Percentiles rank a stretch among this genome's conserved stretches.
Evolutionary conservation across 192 early-diverging fungal species (phyloP).

Genomic region (Podila minutissima): DNA sequence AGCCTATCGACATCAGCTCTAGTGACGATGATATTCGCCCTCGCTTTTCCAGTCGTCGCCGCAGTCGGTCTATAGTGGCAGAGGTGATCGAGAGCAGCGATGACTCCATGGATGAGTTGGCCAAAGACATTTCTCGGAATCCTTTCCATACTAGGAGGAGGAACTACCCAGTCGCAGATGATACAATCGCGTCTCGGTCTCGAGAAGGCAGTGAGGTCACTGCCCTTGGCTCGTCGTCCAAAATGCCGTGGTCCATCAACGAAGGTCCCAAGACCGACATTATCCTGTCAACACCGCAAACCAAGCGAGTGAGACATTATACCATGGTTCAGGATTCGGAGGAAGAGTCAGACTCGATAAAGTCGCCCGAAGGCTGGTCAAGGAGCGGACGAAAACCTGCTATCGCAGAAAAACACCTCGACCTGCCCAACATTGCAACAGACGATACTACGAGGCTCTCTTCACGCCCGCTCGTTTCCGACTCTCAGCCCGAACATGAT

Average conservation of each 20-base stretch:
- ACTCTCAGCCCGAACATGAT: constrained; percentile 26
- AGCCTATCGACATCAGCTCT: neutral
- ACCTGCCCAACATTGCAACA: constrained; percentile 8
- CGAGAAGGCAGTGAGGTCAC: neutral
- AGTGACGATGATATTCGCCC: neutral
- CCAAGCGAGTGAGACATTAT: constrained; percentile 33
- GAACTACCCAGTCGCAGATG: constrained; percentile 16
- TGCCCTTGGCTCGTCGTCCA: neutral
- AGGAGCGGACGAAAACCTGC: neutral
- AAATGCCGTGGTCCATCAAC: constrained; percentile 37
- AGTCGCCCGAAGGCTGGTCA: neutral
- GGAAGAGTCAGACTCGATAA: constrained; percentile 8
- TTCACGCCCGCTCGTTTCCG: constrained; percentile 11
- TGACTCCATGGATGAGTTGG: constrained; percentile 21
- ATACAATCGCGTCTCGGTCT: constrained; percentile 13
- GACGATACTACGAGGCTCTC: neutral
- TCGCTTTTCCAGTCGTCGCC: neutral
- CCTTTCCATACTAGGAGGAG: neutral
- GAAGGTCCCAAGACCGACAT: constrained; percentile 37
- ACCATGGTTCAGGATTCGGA: constrained; percentile 35
- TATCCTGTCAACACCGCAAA: constrained; percentile 36
- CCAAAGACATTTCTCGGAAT: constrained; percentile 8
- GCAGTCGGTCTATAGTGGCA: neutral
- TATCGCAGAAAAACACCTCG: constrained; percentile 10
- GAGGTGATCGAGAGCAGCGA: constrained; percentile 22